Evolutionary conservation across 169 alveolate species (phyloP), one percentile per base, ranked within the genome.

Genomic region (Plasmodium gonderi): DNA sequence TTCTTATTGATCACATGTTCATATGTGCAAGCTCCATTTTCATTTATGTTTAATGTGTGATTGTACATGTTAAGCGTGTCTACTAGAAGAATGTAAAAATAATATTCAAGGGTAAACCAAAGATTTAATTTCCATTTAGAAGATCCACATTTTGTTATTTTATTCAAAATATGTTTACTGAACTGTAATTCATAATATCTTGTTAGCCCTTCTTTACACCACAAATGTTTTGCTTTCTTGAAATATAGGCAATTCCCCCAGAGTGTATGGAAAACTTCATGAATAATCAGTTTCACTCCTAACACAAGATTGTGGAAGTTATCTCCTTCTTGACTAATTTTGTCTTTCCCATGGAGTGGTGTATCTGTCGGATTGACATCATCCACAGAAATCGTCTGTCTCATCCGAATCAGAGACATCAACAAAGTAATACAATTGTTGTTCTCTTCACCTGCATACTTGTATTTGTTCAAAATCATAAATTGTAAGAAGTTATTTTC

Each of bases 171-270:
- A 14, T 3, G 1, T 4, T 72, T 14, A 72, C 68, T 17, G 8
- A 38, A 40, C 14, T 40, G 36, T 12, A 69, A 83, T 83, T 83
- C 92, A 26, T 69, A 69, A 54, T 31, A 44, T 69, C 92, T 69
- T 49, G 79, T 69, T 47, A 83, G 33, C 1, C 92, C 92, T 65
- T 83, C 92, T 17, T 83, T 83, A 4, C 67, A 23, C 92, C 92
- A 83, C 31, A 83, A 29, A 69, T 83, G 23, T 47, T 83, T 72
- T 45, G 60, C 83, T n/a, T 83, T 51, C 20, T 72, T 83, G 40
- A 83, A 45, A 74, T 83, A 83, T 40, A 83, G 17, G 65, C 92
- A 69, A 17, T 83, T 83, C 26, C 92, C 92, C 92, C 92, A 83
- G 7, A 83, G 11, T 2, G 42, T 17, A 42, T 83, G 92, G 40